Evolutionary conservation across 495 filamentous ascomycete genomes (phyloP).

Genomic region (Aspergillus nidulans): DNA sequence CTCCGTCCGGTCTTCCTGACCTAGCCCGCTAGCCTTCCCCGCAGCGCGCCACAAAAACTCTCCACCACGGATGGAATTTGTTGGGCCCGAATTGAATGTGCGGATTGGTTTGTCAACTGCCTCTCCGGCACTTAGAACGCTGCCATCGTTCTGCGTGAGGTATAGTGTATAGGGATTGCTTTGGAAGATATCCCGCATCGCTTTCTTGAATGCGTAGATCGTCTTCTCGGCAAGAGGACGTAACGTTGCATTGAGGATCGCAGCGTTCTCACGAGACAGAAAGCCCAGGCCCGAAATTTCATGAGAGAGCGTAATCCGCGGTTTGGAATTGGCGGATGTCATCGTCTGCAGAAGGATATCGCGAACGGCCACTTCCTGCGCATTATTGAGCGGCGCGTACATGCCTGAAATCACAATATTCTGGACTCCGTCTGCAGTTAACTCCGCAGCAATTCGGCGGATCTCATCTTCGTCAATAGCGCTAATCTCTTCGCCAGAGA

Average conservation of each 20-base stretch:
- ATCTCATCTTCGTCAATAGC: slow-evolving; percentile 17
- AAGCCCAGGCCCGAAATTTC: slow-evolving; percentile 46
- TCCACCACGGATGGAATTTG: slow-evolving; percentile 50
- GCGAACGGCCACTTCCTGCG: slow-evolving; percentile 12
- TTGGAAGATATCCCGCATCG: slow-evolving; percentile 33
- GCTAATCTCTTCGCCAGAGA: slow-evolving; percentile 21
- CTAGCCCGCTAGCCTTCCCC: slow-evolving; percentile 26
- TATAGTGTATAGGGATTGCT: slow-evolving; percentile 37
- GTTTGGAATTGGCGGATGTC: slow-evolving; percentile 5
- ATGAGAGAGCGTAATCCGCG: slow-evolving; percentile 27
- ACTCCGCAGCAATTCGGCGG: slow-evolving; percentile 1
- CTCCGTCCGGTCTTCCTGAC: slow-evolving; percentile 7
- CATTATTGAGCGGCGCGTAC: slow-evolving; percentile 51
- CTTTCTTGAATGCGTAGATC: slow-evolving; percentile 37
- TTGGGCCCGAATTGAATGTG: slow-evolving; percentile 50
- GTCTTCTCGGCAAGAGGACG: slow-evolving; percentile 40
- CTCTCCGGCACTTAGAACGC: slow-evolving; percentile 35
- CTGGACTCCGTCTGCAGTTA: slow-evolving; percentile 22
- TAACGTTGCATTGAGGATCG: slow-evolving; percentile 49
- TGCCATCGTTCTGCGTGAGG: slow-evolving; percentile 52
- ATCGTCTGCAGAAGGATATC: slow-evolving; percentile 8
- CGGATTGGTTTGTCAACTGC: slow-evolving; percentile 45
- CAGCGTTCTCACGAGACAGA: slow-evolving; percentile 50
- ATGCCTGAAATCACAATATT: slow-evolving; percentile 54
- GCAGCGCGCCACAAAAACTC: slow-evolving; percentile 33